A percentile compares a stretch with the other conserved stretches of the same genome.
Evolutionary conservation across 2,329 filamentous ascomycete species (phyloP).

Genomic region (Fusarium metavorans): DNA sequence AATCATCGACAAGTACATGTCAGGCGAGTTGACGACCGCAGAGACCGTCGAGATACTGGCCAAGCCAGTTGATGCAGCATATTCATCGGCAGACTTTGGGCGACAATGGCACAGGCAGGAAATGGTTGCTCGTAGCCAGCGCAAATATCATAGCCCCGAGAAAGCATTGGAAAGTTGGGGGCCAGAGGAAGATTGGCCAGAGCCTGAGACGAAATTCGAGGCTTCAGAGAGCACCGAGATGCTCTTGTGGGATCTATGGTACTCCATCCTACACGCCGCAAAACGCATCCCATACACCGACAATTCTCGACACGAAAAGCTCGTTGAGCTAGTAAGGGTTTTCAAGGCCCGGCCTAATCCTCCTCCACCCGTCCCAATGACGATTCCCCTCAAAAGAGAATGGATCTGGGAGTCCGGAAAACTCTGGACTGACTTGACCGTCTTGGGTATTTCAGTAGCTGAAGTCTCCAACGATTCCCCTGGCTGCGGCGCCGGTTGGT

Average conservation of each 20-base stretch:
- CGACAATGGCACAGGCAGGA: background rate
- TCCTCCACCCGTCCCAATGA: conserved; percentile 7
- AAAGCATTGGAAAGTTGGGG: conserved; percentile 15
- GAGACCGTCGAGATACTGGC: background rate
- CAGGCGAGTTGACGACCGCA: rapidly evolving
- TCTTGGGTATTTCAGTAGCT: background rate
- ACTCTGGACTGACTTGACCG: background rate
- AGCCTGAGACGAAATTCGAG: background rate
- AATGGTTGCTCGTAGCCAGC: background rate
- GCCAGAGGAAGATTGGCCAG: background rate
- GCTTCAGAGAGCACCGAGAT: background rate
- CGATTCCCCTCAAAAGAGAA: background rate
- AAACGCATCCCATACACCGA: background rate
- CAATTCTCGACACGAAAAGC: rapidly evolving
- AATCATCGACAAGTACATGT: background rate
- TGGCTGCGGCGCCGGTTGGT: conserved; percentile 19
- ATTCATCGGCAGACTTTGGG: conserved; percentile 5
- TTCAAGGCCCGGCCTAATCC: conserved; percentile 2
- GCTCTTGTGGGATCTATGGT: conserved; percentile 1
- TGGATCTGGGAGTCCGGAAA: conserved; percentile 4
- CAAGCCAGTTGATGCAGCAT: background rate
- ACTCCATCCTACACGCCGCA: background rate
- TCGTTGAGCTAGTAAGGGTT: background rate
- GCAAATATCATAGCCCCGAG: background rate
- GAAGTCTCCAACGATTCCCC: conserved; percentile 8